These are phyloP conservation scores for Aaosphaeria pasadenensis DNA, from an alignment of 2,329 filamentous ascomycete genomes.

Conservation along the genomic window DNA sequence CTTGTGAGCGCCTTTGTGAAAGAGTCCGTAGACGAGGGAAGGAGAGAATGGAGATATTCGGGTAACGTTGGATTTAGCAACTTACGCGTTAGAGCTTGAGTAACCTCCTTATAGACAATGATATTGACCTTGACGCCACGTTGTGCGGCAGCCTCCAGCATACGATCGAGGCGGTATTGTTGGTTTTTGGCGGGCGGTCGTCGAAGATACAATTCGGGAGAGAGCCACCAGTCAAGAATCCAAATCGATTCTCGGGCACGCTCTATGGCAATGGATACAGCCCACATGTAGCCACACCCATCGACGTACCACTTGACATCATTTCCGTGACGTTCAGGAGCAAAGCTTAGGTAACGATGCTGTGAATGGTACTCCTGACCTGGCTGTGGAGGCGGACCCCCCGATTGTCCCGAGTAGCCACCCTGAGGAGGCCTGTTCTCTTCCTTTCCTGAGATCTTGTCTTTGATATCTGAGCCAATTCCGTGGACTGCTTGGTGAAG, in stretches of 20 bases:
- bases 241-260: conserved; percentile 74
- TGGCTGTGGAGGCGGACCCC: conserved; percentile 13
- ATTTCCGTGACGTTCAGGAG: conserved; percentile 68
- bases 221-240: conserved; percentile 88
- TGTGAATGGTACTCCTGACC: conserved; percentile 41
- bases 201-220: conserved; percentile 82
- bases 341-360: conserved; percentile 63
- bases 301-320: conserved; percentile 85
- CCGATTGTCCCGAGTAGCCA: conserved; percentile 11
- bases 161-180: conserved; percentile 76
- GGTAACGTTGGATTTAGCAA: conserved; percentile 43
- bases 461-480: conserved; percentile 51
- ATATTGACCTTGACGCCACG: conserved; percentile 80
- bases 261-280: conserved; percentile 76
- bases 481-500: conserved; percentile 52
- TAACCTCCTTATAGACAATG: conserved; percentile 85
- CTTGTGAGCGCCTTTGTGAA: conserved; percentile 41
- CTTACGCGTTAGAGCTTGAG: conserved; percentile 75
- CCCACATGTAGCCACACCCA: conserved; percentile 69
- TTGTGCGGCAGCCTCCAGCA: conserved; percentile 78
- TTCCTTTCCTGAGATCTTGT: conserved; percentile 46
- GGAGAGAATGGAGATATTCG: conserved; percentile 43
- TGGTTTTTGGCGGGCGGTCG: conserved; percentile 79
- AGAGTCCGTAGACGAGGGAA: conserved; percentile 39
- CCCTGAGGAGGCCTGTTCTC: conserved; percentile 41